phyloP scores from a whole-genome alignment of 441 rosid genomes.

The Populus hybrid region DNA sequence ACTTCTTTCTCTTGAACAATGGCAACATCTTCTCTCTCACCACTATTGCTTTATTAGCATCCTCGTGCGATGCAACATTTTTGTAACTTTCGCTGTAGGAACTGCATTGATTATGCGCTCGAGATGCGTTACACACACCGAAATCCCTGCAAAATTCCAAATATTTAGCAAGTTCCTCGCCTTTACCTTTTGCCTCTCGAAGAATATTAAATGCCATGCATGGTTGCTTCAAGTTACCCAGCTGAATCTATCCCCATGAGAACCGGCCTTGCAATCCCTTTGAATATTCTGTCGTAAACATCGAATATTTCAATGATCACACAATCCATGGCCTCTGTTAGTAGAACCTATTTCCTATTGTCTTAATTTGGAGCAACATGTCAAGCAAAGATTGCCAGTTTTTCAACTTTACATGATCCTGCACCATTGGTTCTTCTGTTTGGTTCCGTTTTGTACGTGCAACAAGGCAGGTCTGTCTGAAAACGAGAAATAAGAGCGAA shows the following conservation, averaged over 20 bases:
- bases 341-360: slow-evolving; percentile 36
- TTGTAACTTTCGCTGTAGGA: slow-evolving; percentile 3
- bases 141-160: slow-evolving; percentile 50
- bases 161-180: slow-evolving; percentile 38
- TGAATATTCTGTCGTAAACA: slow-evolving; percentile 49
- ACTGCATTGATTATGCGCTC: slow-evolving; percentile 34
- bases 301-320: slow-evolving; percentile 50
- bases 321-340: slow-evolving; percentile 73
- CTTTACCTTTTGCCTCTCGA: slow-evolving; percentile 43
- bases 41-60: slow-evolving; percentile 22
- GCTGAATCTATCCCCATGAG: slow-evolving; percentile 33
- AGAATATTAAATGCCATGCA: slow-evolving; percentile 41
- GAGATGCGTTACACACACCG: slow-evolving; percentile 54
- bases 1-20: neutral
- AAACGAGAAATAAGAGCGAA: slow-evolving; percentile 55
- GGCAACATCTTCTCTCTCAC: slow-evolving; percentile 15
- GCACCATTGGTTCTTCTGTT: slow-evolving; percentile 12
- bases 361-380: slow-evolving; percentile 49
- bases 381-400: slow-evolving; percentile 47
- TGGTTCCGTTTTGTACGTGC: slow-evolving; percentile 8
- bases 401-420: slow-evolving; percentile 40
- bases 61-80: neutral
- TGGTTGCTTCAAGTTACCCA: slow-evolving; percentile 37
- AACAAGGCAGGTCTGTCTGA: slow-evolving; percentile 46
- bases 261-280: slow-evolving; percentile 31